Evolutionary conservation across 2,329 filamentous ascomycete species (phyloP).

Genomic region (Monilinia fructigena): DNA sequence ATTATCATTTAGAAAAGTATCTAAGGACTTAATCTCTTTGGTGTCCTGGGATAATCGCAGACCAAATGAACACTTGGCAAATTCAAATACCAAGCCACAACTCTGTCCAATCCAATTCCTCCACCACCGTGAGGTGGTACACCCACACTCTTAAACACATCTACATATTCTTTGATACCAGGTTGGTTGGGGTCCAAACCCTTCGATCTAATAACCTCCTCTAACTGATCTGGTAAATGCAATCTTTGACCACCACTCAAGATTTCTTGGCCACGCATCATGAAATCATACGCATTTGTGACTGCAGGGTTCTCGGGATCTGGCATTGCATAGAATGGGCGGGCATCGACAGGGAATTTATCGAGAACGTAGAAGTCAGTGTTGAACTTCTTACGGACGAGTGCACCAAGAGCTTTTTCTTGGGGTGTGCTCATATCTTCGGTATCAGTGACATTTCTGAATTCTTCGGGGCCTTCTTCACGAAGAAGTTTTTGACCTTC

Average conservation of each 20-base stretch:
- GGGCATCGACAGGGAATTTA: conserved; percentile 86
- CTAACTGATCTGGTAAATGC: conserved; percentile 72
- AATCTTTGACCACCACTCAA: conserved; percentile 91
- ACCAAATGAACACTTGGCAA: conserved; percentile 59
- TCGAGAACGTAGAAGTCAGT: conserved; percentile 97
- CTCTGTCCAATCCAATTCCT: conserved; percentile 84
- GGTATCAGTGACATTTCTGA: conserved; percentile 66
- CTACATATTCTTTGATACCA: conserved; percentile 87
- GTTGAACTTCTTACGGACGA: conserved; percentile 84
- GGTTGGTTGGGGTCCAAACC: conserved; percentile 73
- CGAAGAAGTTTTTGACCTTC: conserved; percentile 76
- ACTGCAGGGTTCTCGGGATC: conserved; percentile 65
- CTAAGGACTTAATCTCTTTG: conserved; percentile 57
- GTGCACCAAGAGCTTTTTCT: conserved; percentile 82
- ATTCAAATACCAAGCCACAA: conserved; percentile 66
- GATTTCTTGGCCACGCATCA: conserved; percentile 90
- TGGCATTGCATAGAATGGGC: conserved; percentile 90
- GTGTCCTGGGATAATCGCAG: conserved; percentile 58
- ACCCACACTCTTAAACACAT: conserved; percentile 75
- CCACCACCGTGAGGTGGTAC: conserved; percentile 89
- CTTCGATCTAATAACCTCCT: conserved; percentile 72
- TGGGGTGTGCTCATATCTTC: conserved; percentile 80
- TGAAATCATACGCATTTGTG: conserved; percentile 75
- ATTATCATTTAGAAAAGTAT: neutral
- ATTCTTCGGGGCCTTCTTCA: conserved; percentile 68